Conservation (phyloP, 345 rosid species). For the Citrus unshiu region DNA sequence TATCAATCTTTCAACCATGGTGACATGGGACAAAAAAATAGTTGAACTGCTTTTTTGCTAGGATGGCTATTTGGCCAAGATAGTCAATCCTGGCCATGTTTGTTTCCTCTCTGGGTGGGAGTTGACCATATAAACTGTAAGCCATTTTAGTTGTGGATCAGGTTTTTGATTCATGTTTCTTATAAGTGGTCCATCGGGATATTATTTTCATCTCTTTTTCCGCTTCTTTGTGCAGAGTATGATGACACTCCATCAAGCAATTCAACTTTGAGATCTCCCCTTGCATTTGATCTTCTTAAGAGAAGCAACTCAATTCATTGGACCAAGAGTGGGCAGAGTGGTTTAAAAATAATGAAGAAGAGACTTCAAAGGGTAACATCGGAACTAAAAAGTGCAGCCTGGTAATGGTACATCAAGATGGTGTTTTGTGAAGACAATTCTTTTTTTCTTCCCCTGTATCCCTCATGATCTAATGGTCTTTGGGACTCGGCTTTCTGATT, state of each 20-base stretch:
- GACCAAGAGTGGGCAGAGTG: conserved; percentile 52
- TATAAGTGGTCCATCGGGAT: neutral
- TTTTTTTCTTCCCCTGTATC: no score
- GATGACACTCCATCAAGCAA: conserved; percentile 48
- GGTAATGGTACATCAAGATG: conserved; percentile 32
- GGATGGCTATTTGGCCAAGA: neutral
- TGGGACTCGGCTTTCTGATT: no score
- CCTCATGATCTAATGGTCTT: neutral
- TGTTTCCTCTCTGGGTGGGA: neutral
- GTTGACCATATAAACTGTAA: neutral
- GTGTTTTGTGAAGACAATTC: neutral
- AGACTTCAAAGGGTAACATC: conserved; percentile 80
- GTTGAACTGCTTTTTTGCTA: neutral
- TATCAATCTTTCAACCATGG: neutral
- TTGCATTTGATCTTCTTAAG: conserved; percentile 60
- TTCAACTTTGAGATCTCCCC: conserved; percentile 38
- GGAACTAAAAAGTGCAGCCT: conserved; percentile 58
- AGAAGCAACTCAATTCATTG: conserved; percentile 65
- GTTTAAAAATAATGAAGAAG: conserved; percentile 68
- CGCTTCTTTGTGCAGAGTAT: conserved; percentile 47
- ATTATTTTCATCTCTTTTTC: neutral
- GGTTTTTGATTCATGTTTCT: neutral
- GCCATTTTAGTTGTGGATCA: neutral
- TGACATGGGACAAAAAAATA: neutral
- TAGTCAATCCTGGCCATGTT: neutral